Conservation (phyloP, 257 asterid species). For the Penstemon barbatus region DNA sequence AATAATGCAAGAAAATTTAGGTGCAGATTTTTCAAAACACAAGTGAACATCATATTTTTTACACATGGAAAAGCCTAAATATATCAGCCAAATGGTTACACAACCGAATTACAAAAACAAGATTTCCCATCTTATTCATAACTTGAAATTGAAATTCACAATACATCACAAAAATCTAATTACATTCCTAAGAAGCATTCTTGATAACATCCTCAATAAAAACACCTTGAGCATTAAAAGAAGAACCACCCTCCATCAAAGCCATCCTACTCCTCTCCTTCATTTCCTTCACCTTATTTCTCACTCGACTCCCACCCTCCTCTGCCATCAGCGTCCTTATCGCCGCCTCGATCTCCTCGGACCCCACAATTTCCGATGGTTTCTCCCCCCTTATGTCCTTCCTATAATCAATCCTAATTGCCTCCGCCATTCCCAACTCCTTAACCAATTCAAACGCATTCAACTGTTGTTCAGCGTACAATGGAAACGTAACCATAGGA, state of each 20-base stretch:
- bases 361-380: conserved; percentile 35
- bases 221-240: conserved; percentile 31
- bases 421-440: conserved; percentile 49
- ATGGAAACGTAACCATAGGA: conserved; percentile 50
- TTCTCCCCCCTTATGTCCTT: conserved; percentile 16
- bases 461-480: conserved; percentile 50
- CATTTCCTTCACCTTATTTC: conserved; percentile 51
- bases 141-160: no score
- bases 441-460: conserved; percentile 48
- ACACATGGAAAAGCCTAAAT: no score
- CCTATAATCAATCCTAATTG: conserved; percentile 36
- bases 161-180: no score
- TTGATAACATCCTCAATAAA: conserved; percentile 42
- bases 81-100: no score
- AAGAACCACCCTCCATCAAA: conserved; percentile 55
- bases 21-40: no score
- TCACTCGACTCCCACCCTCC: conserved; percentile 29
- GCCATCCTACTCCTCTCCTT: conserved; percentile 40
- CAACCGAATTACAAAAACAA: no score
- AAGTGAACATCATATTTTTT: no score
- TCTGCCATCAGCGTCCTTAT: conserved; percentile 41
- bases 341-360: conserved; percentile 42
- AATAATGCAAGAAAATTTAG: no score
- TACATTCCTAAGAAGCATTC: conserved; percentile 8
- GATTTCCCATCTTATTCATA: no score